Base-by-base conservation (phyloP, 164 flowering plant species). In the Nymphaea thermarum region DNA sequence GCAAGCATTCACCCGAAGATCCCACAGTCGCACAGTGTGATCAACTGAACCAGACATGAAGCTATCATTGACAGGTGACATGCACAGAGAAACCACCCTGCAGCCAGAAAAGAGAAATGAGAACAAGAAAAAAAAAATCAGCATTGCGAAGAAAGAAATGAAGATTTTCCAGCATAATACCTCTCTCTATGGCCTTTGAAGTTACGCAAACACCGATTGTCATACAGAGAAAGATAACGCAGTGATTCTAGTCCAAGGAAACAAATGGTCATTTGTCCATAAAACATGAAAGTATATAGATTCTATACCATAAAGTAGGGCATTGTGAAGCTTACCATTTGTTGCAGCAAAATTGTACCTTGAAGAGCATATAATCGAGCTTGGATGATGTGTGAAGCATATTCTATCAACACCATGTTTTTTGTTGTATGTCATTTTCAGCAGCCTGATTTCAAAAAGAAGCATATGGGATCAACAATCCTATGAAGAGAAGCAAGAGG, bases 31-130 rank as follows among this genome's bases (percentile, higher is more conserved):
- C 67, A 90, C 94, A 75, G 77, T 85, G 70, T 88, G 99, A 69
- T 95, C 99, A 77, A 90, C 87, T 64, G 99, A 91, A 67, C 96
- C 99, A 3, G 99, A 95, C 99, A 95, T 91, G 83, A 95, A 95
- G 80, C 98, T 84, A 74, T 95, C 99, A 74, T 95, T 92, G 53
- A 90, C 80, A 43, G 99, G 99, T 72, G 99, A 95, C 96, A 92
- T 90, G 75, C 99, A 88, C 64, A 95, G 91, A 25, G 99, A 92
- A 63, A 95, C 87, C 75, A 95, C 85, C 72, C 99, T 92, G 70
- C 66, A 79, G 25, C 16, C 63, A 10, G 53, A 45, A 45, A 45
- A 45, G 53, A 25, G 36, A 25, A 25, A 25, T 25, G 36, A 25
- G 36, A 25, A 25, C 1, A 25, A 25, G 36, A 25, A 25, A 25